phyloP scores from a whole-genome alignment of 805 yeast genomes.

The Starmerella vaccinii region DNA sequence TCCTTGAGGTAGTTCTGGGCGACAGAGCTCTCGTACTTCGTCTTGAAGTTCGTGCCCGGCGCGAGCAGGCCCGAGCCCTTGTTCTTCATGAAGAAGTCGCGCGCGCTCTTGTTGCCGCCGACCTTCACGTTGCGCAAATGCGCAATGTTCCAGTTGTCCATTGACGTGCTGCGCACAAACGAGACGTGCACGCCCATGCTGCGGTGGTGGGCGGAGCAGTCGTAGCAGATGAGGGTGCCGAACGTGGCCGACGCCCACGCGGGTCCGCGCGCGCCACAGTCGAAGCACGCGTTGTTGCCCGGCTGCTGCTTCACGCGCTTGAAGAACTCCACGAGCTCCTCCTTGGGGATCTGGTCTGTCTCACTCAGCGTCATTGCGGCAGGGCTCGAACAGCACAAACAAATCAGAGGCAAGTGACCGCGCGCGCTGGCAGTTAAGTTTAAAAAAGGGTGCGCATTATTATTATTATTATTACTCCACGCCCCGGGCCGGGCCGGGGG shows the following conservation, averaged over 20 bases:
- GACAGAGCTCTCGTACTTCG: conserved; percentile 68
- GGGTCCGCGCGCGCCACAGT: conserved; percentile 87
- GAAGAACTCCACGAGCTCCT: conserved; percentile 58
- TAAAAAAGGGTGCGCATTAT: too few species aligned
- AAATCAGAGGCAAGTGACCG: too few species aligned
- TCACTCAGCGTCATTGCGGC: conserved; percentile 12
- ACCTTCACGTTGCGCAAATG: conserved; percentile 86
- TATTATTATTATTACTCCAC: too few species aligned
- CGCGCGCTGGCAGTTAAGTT: background rate
- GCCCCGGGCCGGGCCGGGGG: too few species aligned
- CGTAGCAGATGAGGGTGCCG: conserved; percentile 84
- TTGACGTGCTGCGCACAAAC: conserved; percentile 81
- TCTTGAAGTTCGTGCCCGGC: conserved; percentile 49
- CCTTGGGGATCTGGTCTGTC: conserved; percentile 36
- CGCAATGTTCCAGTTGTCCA: conserved; percentile 89
- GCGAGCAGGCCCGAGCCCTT: conserved; percentile 69
- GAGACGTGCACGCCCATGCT: conserved; percentile 93
- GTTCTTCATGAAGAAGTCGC: conserved; percentile 70
- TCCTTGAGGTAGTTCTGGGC: conserved; percentile 78
- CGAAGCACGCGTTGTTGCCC: conserved; percentile 79
- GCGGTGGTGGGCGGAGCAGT: conserved; percentile 92
- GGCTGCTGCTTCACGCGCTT: conserved; percentile 48
- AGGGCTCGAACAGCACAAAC: too few species aligned
- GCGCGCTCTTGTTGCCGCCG: conserved; percentile 85
- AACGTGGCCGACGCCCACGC: conserved; percentile 98